A percentile compares a stretch with the other conserved stretches of the same genome.
Conservation (phyloP, 2,329 filamentous ascomycete species). For the Simplicillium sp. region DNA sequence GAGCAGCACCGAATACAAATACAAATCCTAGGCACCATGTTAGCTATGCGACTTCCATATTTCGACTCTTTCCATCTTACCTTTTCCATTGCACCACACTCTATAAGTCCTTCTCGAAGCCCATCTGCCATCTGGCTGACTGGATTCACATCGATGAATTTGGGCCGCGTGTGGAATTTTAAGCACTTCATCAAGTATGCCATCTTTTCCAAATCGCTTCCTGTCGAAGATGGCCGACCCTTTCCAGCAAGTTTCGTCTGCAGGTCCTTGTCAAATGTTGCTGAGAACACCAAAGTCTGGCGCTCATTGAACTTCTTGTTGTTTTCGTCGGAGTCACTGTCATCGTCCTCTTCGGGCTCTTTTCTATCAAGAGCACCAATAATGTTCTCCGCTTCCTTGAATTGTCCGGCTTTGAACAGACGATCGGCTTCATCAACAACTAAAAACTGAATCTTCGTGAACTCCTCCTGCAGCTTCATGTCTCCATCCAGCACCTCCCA, state of each 20-base stretch:
- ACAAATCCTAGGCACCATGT: constrained; percentile 57
- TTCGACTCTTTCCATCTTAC: constrained; percentile 29
- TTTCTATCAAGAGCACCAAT: constrained; percentile 67
- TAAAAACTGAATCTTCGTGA: constrained; percentile 69
- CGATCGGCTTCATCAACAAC: constrained; percentile 93
- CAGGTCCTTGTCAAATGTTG: constrained; percentile 84
- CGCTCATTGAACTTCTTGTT: constrained; percentile 39
- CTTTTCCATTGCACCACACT: constrained; percentile 91
- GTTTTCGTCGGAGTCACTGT: constrained; percentile 39
- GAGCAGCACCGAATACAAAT: constrained; percentile 79
- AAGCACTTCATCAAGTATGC: constrained; percentile 87
- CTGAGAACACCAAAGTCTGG: constrained; percentile 93
- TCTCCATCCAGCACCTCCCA: constrained; percentile 89
- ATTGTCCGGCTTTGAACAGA: constrained; percentile 84
- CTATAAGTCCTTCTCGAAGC: constrained; percentile 80
- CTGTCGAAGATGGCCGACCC: constrained; percentile 42
- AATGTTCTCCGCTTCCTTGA: constrained; percentile 89
- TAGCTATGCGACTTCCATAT: constrained; percentile 7
- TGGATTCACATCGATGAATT: constrained; percentile 88
- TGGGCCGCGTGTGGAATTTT: constrained; percentile 77
- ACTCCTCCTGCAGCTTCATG: constrained; percentile 55
- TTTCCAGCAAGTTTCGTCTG: constrained; percentile 87
- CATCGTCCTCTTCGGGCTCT: constrained; percentile 49
- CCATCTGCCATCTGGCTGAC: constrained; percentile 78
- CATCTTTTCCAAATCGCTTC: constrained; percentile 69